Conservation (phyloP, 192 early-diverging fungal genomes). For the Geranomyces variabilis region DNA sequence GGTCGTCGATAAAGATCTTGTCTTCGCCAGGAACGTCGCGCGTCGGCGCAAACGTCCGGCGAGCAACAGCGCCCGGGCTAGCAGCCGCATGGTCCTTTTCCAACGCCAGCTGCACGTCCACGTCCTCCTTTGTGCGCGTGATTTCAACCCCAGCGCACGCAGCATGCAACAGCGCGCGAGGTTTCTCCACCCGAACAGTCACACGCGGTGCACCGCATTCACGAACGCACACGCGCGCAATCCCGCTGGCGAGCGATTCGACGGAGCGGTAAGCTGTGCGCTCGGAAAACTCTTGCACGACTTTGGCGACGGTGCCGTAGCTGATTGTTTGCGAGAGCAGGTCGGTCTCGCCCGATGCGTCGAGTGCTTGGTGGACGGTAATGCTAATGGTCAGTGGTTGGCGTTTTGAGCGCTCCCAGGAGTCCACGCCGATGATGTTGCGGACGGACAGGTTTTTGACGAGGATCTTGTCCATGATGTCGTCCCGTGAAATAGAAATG, state of each 20-base stretch:
- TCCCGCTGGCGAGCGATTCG: constrained; percentile 87
- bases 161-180: constrained; percentile 89
- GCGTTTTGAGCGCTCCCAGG: constrained; percentile 86
- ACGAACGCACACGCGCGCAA: constrained; percentile 78
- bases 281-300: constrained; percentile 76
- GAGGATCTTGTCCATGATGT: constrained; percentile 40
- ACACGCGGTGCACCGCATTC: constrained; percentile 79
- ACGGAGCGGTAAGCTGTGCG: constrained; percentile 74
- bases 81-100: neutral
- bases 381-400: constrained; percentile 87
- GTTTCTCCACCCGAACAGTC: constrained; percentile 78
- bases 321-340: constrained; percentile 79
- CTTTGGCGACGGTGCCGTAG: constrained; percentile 80
- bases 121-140: constrained; percentile 69
- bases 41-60: neutral
- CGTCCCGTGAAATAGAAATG: constrained; percentile 4
- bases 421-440: constrained; percentile 86
- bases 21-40: constrained; percentile 60
- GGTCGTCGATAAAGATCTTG: constrained; percentile 80
- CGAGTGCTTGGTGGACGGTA: constrained; percentile 72
- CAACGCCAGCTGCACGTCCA: constrained; percentile 41
- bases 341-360: constrained; percentile 77
- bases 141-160: constrained; percentile 86
- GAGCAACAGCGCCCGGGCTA: neutral
- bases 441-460: constrained; percentile 79